Evolutionary conservation across 306 rosid genomes (phyloP).

Genomic region (Medicago arabica): DNA sequence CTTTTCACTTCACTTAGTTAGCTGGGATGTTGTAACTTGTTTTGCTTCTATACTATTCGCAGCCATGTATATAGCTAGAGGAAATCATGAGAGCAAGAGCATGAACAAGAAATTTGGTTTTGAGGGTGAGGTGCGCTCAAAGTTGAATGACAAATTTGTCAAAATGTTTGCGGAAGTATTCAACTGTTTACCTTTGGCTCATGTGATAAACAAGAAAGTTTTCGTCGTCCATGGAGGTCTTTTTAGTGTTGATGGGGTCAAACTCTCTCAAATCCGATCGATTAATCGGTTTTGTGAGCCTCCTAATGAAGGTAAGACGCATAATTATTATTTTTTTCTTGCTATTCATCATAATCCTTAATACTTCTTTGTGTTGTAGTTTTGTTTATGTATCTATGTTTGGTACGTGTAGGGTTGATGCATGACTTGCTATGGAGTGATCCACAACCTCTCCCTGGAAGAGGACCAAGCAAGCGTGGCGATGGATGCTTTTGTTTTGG

Average conservation of each 20-base stretch:
- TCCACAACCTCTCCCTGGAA: conserved; percentile 91
- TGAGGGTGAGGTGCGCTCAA: conserved; percentile 96
- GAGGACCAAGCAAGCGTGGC: conserved; percentile 99
- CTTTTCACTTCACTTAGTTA: not conserved
- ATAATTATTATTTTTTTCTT: not conserved
- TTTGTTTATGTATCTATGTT: conserved; percentile 20
- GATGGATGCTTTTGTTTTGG: conserved; percentile 89
- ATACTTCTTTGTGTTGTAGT: not conserved
- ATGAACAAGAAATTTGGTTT: conserved; percentile 99
- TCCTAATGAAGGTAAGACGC: conserved; percentile 85
- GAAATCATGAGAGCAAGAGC: conserved; percentile 99
- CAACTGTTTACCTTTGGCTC: conserved; percentile 91
- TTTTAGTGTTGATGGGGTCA: conserved; percentile 97
- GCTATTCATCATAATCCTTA: not conserved
- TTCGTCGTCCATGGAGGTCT: conserved; percentile 99
- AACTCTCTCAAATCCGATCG: conserved; percentile 78
- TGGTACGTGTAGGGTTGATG: conserved; percentile 77
- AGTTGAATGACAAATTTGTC: conserved; percentile 84
- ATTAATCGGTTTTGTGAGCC: conserved; percentile 98
- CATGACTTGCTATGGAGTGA: conserved; percentile 99
- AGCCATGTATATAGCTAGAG: conserved; percentile 94
- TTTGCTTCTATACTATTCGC: conserved; percentile 45
- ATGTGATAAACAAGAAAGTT: conserved; percentile 83
- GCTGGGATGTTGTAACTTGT: conserved; percentile 4
- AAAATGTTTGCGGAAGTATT: conserved; percentile 97